These are phyloP conservation scores for Mycena crocata DNA, from an alignment of 768 basidiomycete species.

Conservation along the genomic window DNA sequence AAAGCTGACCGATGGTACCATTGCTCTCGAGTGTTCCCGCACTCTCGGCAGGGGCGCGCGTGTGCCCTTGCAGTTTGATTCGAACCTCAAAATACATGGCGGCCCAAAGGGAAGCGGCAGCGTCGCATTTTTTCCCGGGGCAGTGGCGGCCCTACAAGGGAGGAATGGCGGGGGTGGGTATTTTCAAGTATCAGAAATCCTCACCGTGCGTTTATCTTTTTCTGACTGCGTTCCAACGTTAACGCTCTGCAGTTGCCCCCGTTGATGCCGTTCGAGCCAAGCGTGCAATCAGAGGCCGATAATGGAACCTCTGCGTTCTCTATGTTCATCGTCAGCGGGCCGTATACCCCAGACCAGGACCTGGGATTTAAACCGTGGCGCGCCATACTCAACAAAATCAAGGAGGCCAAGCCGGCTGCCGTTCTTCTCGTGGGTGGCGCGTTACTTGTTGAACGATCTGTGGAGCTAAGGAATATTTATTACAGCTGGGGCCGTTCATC, in stretches of 20 bases:
- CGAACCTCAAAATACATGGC: slow-evolving; percentile 73
- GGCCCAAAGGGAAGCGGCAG: slow-evolving; percentile 70
- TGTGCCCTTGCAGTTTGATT: slow-evolving; percentile 78
- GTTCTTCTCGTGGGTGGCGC: slow-evolving; percentile 85
- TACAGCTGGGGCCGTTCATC: slow-evolving; percentile 93
- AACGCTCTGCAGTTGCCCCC: slow-evolving; percentile 67
- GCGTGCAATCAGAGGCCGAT: slow-evolving; percentile 29
- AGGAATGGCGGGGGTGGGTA: slow-evolving; percentile 91
- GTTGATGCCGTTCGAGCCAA: slow-evolving; percentile 56
- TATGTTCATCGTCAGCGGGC: slow-evolving; percentile 84
- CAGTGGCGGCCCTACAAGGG: slow-evolving; percentile 87
- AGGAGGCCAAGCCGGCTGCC: slow-evolving; percentile 74
- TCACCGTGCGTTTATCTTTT: slow-evolving; percentile 70
- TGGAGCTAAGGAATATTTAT: slow-evolving; percentile 6
- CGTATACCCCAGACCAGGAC: slow-evolving; percentile 85
- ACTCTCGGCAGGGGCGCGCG: slow-evolving; percentile 74
- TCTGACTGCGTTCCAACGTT: neutral
- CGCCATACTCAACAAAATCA: slow-evolving; percentile 70
- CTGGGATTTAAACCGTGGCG: slow-evolving; percentile 80
- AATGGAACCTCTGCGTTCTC: slow-evolving; percentile 63
- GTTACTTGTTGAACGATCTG: slow-evolving; percentile 26
- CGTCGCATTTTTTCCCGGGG: slow-evolving; percentile 88
- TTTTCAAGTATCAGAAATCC: slow-evolving; percentile 85
- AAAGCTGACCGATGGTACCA: slow-evolving; percentile 79
- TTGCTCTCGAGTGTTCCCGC: slow-evolving; percentile 88